phyloP scores from a whole-genome alignment of 306 rosid species.

The Cicer arietinum region DNA sequence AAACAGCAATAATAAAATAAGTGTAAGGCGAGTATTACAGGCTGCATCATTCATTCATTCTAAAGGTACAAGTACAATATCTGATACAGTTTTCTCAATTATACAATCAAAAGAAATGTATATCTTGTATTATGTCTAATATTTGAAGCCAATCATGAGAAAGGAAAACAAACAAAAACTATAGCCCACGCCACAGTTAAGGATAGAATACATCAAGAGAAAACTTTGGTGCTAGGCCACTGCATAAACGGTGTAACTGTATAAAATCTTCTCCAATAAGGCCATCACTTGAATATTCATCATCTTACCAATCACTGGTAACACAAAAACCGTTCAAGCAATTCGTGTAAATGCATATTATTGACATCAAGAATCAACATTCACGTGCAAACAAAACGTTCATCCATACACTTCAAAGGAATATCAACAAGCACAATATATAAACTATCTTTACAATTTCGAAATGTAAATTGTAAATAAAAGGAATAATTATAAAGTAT shows the following conservation, averaged over 20 bases:
- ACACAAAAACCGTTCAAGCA: constrained; percentile 22
- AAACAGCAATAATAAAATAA: constrained; percentile 32
- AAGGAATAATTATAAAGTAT: neutral
- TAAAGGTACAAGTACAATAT: constrained; percentile 30
- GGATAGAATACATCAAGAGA: neutral
- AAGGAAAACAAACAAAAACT: constrained; percentile 35
- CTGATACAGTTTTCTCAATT: constrained; percentile 24
- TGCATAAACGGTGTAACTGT: constrained; percentile 11
- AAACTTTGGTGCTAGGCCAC: constrained; percentile 15
- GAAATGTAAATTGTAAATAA: neutral
- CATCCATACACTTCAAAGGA: neutral
- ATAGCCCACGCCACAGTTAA: constrained; percentile 21
- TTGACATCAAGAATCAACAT: constrained; percentile 14
- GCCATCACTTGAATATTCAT: constrained; percentile 1
- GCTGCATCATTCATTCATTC: neutral
- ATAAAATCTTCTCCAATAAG: constrained; percentile 17
- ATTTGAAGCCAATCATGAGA: constrained; percentile 35
- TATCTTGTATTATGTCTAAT: constrained; percentile 3
- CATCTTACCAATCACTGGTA: constrained; percentile 20
- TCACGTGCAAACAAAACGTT: constrained; percentile 3
- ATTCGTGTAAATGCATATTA: constrained; percentile 33
- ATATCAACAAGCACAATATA: neutral
- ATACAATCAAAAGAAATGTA: constrained; percentile 2
- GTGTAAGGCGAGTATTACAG: constrained; percentile 7
- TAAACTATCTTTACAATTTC: constrained; percentile 24